These are phyloP conservation scores for Leccinum disarticulatum DNA, from an alignment of 768 basidiomycete species.

Conservation along the genomic window DNA sequence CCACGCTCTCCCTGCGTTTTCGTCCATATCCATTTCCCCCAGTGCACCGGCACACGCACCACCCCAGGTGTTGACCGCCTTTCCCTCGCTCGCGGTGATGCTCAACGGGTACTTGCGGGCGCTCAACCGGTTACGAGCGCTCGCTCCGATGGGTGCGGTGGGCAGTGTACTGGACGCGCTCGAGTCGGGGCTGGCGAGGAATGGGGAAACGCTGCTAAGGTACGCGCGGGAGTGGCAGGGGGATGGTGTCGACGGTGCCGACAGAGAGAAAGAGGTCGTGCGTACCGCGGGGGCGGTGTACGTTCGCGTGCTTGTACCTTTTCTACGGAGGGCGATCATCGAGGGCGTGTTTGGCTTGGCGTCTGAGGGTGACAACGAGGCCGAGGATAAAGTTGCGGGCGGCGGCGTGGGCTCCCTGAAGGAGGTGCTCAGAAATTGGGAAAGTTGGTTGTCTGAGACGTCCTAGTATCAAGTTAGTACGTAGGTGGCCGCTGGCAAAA, in stretches of 20 bases:
- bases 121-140: constrained; percentile 78
- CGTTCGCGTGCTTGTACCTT: constrained; percentile 64
- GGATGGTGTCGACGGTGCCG: constrained; percentile 15
- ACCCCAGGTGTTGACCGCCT: constrained; percentile 68
- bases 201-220: constrained; percentile 45
- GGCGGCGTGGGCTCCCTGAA: neutral
- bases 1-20: constrained; percentile 22
- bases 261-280: constrained; percentile 37
- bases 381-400: neutral
- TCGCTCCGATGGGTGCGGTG: constrained; percentile 68
- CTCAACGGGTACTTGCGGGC: constrained; percentile 72
- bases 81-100: constrained; percentile 71
- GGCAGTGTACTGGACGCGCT: constrained; percentile 48
- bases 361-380: constrained; percentile 16
- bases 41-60: constrained; percentile 55
- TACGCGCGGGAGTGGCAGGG: constrained; percentile 44
- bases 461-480: neutral
- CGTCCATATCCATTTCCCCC: constrained; percentile 24
- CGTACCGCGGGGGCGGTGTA: constrained; percentile 58
- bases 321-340: constrained; percentile 62
- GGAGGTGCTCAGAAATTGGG: constrained; percentile 25
- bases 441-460: constrained; percentile 28
- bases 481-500: neutral
- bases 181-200: constrained; percentile 48
- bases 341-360: constrained; percentile 68